Percentiles rank a stretch among this genome's conserved stretches.
Evolutionary conservation across 2,329 filamentous ascomycete genomes (phyloP).

Genomic region (Biscogniauxia sp.): DNA sequence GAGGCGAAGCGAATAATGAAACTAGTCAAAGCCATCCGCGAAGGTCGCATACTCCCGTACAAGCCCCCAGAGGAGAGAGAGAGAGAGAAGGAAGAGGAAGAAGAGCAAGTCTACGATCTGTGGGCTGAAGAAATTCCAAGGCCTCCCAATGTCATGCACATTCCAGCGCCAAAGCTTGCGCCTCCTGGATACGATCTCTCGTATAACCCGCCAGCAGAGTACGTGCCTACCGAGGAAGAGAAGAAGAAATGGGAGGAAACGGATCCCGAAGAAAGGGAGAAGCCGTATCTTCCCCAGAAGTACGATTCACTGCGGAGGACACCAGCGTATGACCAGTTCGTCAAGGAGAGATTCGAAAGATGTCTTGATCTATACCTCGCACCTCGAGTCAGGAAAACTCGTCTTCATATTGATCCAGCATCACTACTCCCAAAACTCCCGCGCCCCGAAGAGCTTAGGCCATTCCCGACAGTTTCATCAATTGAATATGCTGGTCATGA

Average conservation of each 20-base stretch:
- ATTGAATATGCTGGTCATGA: constrained; percentile 86
- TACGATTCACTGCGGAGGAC: constrained; percentile 85
- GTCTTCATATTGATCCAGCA: constrained; percentile 93
- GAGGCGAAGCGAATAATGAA: constrained; percentile 97
- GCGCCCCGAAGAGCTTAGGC: constrained; percentile 86
- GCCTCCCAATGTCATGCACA: constrained; percentile 86
- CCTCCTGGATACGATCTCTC: constrained; percentile 94
- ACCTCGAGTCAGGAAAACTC: constrained; percentile 85
- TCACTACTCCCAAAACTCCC: constrained; percentile 91
- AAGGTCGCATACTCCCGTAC: constrained; percentile 91
- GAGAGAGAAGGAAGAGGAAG: constrained; percentile 69
- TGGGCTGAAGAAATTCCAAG: constrained; percentile 90
- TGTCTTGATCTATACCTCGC: constrained; percentile 95
- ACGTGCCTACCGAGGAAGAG: constrained; percentile 83
- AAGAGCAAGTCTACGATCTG: constrained; percentile 77
- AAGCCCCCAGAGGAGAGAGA: constrained; percentile 67
- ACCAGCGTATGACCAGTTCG: constrained; percentile 82
- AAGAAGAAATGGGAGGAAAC: constrained; percentile 78
- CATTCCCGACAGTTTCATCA: constrained; percentile 88
- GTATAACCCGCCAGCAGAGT: constrained; percentile 94
- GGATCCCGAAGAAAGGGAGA: constrained; percentile 88
- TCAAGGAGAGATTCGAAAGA: constrained; percentile 95
- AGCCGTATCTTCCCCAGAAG: constrained; percentile 80
- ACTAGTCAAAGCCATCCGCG: constrained; percentile 90
- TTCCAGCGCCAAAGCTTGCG: constrained; percentile 88